phyloP scores from a whole-genome alignment of 2,329 filamentous ascomycete species.

The Peltaster fructicola region DNA sequence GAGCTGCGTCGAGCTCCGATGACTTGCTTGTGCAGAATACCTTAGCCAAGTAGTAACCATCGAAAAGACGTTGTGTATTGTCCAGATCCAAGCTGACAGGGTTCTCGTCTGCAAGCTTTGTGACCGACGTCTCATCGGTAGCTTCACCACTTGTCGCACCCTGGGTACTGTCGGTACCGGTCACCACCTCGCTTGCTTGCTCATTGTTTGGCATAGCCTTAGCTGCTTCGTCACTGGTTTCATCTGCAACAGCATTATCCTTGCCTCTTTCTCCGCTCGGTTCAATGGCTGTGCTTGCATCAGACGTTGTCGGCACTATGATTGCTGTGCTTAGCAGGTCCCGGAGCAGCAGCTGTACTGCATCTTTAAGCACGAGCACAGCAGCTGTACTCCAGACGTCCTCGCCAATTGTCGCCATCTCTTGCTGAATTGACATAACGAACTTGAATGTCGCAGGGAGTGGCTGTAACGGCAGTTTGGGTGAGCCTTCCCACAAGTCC shows the following conservation, averaged over 20 bases:
- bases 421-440: conserved; percentile 42
- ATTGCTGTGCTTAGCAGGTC: conserved; percentile 22
- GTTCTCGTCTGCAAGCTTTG: conserved; percentile 5
- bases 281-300: conserved; percentile 1
- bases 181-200: conserved; percentile 3
- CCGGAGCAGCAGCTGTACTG: conserved; percentile 35
- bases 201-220: conserved; percentile 5
- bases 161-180: conserved; percentile 4
- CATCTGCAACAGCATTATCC: conserved; percentile 4
- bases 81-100: conserved; percentile 5
- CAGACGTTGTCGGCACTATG: background rate
- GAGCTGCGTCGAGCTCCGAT: conserved; percentile 3
- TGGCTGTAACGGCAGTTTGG: conserved; percentile 58
- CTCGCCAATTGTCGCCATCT: conserved; percentile 52
- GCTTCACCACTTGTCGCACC: conserved; percentile 3
- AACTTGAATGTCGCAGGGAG: conserved; percentile 59
- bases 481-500: conserved; percentile 66
- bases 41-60: conserved; percentile 22
- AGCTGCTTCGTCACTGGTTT: conserved; percentile 6
- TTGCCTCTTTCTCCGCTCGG: conserved; percentile 5
- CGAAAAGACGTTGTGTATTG: conserved; percentile 24
- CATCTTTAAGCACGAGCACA: conserved; percentile 43
- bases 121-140: conserved; percentile 6
- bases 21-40: background rate
- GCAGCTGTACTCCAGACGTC: conserved; percentile 69